Evolutionary conservation across 208 protist species (phyloP).

Genomic region (Leishmania mexicana): DNA sequence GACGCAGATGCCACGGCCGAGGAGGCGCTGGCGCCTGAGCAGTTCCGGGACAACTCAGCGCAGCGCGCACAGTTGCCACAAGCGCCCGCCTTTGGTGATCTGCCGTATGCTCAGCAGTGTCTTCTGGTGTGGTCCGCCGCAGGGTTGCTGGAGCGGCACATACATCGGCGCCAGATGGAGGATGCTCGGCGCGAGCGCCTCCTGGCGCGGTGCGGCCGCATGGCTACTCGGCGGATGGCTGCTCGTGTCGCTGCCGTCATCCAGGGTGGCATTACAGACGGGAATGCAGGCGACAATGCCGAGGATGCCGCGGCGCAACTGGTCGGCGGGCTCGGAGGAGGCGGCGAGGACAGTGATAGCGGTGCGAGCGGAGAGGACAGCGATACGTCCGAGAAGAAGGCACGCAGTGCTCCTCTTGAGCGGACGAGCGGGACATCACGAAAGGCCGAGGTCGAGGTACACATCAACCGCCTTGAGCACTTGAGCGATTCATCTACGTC

Average conservation of each 20-base stretch:
- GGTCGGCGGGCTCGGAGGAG: not conserved
- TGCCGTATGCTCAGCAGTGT: slow-evolving; percentile 79
- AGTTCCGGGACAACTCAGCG: not conserved
- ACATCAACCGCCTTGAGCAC: not conserved
- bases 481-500: not conserved
- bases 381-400: not conserved
- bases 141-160: slow-evolving; percentile 38
- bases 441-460: not conserved
- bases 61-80: not conserved
- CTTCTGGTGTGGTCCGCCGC: slow-evolving; percentile 75
- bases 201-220: slow-evolving; percentile 28
- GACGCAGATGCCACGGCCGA: not conserved
- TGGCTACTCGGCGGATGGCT: slow-evolving; percentile 47
- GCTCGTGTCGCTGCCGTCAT: slow-evolving; percentile 32
- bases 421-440: not conserved
- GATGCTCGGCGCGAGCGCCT: slow-evolving; percentile 24
- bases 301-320: slow-evolving; percentile 1
- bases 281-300: not conserved
- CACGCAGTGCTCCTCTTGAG: not conserved
- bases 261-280: slow-evolving; percentile 1
- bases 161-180: slow-evolving; percentile 6
- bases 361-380: slow-evolving; percentile 8
- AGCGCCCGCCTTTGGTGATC: slow-evolving; percentile 22
- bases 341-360: not conserved
- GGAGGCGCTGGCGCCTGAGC: not conserved